These are phyloP conservation scores for Gypsophila paniculata DNA, from an alignment of 179 eudicot species.

Conservation along the genomic window DNA sequence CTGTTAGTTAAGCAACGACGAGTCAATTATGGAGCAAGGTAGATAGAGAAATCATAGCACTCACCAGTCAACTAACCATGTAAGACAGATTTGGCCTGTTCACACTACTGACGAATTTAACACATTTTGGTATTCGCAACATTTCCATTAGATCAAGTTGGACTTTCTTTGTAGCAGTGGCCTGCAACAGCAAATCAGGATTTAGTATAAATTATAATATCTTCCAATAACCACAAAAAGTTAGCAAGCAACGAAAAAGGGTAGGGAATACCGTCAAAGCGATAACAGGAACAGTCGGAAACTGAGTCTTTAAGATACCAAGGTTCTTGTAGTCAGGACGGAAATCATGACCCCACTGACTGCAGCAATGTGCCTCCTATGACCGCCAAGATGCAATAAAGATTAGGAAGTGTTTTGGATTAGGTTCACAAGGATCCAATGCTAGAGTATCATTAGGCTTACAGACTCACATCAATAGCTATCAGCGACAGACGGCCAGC, in stretches of 20 bases:
- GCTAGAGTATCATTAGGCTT: not conserved
- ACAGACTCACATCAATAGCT: conserved; percentile 75
- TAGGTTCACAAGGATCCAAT: conserved; percentile 5
- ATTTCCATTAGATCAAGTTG: conserved; percentile 89
- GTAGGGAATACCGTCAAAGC: conserved; percentile 74
- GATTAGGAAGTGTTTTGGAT: conserved; percentile 4
- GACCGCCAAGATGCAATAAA: conserved; percentile 14
- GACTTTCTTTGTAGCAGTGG: conserved; percentile 98
- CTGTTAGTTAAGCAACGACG: conserved; percentile 33
- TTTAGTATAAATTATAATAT: not conserved
- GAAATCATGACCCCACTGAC: conserved; percentile 99
- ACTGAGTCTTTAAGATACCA: conserved; percentile 95
- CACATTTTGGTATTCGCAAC: conserved; percentile 78
- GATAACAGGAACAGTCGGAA: conserved; percentile 81
- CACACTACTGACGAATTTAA: conserved; percentile 85
- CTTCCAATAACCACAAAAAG: not conserved
- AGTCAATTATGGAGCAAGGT: not conserved
- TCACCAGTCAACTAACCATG: conserved; percentile 48
- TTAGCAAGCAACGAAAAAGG: not conserved
- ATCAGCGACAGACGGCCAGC: conserved; percentile 89
- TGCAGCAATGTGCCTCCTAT: conserved; percentile 99
- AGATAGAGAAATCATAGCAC: not conserved
- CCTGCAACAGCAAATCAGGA: conserved; percentile 40
- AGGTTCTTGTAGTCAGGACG: conserved; percentile 98
- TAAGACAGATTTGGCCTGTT: conserved; percentile 95